A percentile compares a stretch with the other conserved stretches of the same genome.
Conservation (phyloP, 2,329 filamentous ascomycete genomes). For the Grosmannia penicillata region DNA sequence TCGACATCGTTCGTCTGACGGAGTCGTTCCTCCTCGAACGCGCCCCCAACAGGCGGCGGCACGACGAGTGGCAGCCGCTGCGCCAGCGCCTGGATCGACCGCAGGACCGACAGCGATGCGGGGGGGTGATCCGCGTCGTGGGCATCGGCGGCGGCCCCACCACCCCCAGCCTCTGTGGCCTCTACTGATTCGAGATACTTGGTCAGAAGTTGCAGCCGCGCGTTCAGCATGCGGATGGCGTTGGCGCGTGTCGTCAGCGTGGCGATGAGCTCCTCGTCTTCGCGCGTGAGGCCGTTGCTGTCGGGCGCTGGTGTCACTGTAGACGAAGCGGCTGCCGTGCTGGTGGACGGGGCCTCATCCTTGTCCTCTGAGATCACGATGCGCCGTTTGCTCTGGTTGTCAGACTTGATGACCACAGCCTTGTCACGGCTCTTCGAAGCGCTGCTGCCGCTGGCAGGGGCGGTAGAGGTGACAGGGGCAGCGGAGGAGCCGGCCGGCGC, state of each 20-base stretch:
- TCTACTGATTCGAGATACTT: constrained; percentile 58
- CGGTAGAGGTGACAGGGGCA: constrained; percentile 14
- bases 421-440: constrained; percentile 7
- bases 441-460: constrained; percentile 25
- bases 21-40: constrained; percentile 55
- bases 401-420: constrained; percentile 10
- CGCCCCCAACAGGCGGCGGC: constrained; percentile 44
- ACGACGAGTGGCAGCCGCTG: constrained; percentile 70
- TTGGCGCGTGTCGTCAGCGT: constrained; percentile 76
- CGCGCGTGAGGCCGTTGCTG: constrained; percentile 33
- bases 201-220: constrained; percentile 55
- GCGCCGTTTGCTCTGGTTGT: constrained; percentile 26
- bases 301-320: constrained; percentile 12
- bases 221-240: constrained; percentile 83
- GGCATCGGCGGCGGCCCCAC: constrained; percentile 9
- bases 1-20: constrained; percentile 75
- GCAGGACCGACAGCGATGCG: constrained; percentile 58
- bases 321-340: constrained; percentile 2
- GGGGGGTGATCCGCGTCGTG: constrained; percentile 16
- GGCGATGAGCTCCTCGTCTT: constrained; percentile 47
- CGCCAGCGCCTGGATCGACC: constrained; percentile 76
- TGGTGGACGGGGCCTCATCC: constrained; percentile 7
- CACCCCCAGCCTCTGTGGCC: constrained; percentile 19
- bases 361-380: constrained; percentile 11
- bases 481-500: constrained; percentile 14